A percentile compares a stretch with the other conserved stretches of the same genome.
Conservation (phyloP, 805 yeast species). For the Pichia exigua region DNA sequence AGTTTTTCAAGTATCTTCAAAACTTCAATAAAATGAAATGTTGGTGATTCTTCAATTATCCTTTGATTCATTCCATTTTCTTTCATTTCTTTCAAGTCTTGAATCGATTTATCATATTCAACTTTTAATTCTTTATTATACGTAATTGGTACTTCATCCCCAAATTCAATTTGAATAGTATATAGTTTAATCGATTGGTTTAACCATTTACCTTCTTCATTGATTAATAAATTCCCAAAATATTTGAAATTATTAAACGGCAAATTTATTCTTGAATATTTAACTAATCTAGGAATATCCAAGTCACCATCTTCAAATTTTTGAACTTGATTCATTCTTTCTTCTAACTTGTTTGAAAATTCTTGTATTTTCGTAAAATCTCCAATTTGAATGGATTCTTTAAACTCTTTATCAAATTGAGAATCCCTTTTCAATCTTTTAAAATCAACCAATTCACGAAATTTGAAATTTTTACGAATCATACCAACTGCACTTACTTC, state of each 20-base stretch:
- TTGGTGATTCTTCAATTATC: constrained; percentile 21
- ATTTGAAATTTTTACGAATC: constrained; percentile 60
- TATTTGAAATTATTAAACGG: constrained; percentile 71
- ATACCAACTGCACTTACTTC: constrained; percentile 57
- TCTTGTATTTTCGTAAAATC: constrained; percentile 34
- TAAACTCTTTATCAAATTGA: constrained; percentile 35
- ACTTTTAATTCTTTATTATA: constrained; percentile 44
- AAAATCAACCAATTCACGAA: constrained; percentile 83
- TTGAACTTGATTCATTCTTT: constrained; percentile 10
- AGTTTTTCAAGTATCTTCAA: constrained; percentile 36
- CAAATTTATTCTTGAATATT: constrained; percentile 65
- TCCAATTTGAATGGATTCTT: constrained; percentile 35
- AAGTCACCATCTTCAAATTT: constrained; percentile 29
- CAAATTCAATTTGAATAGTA: constrained; percentile 46
- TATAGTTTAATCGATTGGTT: constrained; percentile 42
- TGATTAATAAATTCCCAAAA: constrained; percentile 59
- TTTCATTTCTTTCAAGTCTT: constrained; percentile 29
- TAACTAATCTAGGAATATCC: constrained; percentile 79
- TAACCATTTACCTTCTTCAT: constrained; percentile 47
- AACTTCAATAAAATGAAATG: constrained; percentile 34
- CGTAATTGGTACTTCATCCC: constrained; percentile 37
- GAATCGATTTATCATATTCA: constrained; percentile 32
- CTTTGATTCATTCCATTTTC: constrained; percentile 16
- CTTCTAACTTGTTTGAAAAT: constrained; percentile 27
- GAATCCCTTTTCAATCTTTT: constrained; percentile 62